Conservation (phyloP, 208 protist species). For the Leishmania guyanensis region DNA sequence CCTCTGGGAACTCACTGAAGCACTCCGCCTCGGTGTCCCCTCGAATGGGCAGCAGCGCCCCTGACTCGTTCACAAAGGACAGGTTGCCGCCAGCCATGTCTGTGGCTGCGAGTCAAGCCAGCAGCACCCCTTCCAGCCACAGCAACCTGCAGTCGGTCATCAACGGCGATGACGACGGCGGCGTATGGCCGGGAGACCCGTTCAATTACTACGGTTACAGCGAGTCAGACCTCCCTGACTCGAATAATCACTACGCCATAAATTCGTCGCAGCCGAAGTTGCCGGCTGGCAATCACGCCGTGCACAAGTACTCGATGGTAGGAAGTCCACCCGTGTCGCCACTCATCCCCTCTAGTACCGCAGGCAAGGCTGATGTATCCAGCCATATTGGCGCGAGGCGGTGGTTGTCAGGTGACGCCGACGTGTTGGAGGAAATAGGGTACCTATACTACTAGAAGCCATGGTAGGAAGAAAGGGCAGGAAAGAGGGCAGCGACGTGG, state of each 20-base stretch:
- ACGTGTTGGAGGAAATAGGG: not conserved
- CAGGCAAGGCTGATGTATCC: not conserved
- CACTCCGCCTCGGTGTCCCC: not conserved
- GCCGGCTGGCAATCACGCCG: no score
- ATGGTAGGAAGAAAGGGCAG: not conserved
- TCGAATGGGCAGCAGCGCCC: not conserved
- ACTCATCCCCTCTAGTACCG: not conserved
- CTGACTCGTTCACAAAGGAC: not conserved
- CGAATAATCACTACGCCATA: not conserved
- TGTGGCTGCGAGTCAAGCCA: not conserved
- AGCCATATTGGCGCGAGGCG: not conserved
- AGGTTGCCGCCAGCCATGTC: not conserved
- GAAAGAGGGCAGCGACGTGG: not conserved
- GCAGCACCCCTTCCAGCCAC: not conserved
- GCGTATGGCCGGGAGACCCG: conserved; percentile 16
- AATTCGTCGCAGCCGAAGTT: not conserved
- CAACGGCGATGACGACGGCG: conserved; percentile 4
- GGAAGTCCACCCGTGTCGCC: not conserved
- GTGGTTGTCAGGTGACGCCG: not conserved
- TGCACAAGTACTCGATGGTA: not conserved
- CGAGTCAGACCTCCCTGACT: not conserved
- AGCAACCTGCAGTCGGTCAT: not conserved
- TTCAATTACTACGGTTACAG: conserved; percentile 25
- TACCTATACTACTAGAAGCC: conserved; percentile 2
- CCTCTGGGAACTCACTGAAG: not conserved